Evolutionary conservation across 371 early-diverging fungal species (phyloP), one percentile per base, ranked within the genome.

Genomic region (Mycotypha africana): DNA sequence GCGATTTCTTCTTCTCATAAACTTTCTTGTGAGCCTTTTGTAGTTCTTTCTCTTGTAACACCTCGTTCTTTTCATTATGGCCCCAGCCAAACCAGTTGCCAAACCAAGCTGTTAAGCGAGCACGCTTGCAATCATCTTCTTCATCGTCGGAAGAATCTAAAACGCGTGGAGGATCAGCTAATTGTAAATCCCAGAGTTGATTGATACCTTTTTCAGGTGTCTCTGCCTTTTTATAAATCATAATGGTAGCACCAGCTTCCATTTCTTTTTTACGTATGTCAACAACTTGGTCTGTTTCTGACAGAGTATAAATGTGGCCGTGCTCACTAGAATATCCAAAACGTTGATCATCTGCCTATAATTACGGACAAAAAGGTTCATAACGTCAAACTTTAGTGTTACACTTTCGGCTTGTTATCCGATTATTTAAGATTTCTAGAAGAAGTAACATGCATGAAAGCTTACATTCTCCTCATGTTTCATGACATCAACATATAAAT

Each of bases 1-100:
- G 48, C 15, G 68, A 59, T 25, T 62, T 65, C 25, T 67, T 67
- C 42, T 62, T 65, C 30, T 65, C 56, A 26, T 73, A 69, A 1
- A 69, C 65, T 49, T 73, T 67, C 25, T 64, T 46, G 36, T 69
- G 70, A 12, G 74, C 74, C 26, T 62, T 52, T 17, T 62, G 25
- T 21, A 73, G 39, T 4, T 61, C 60, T 9, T 64, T 47, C 25
- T 71, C 72, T 14, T 58, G 41, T 31, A 71, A 50, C 3, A 61
- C 28, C 0, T 54, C 58, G 2, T 58, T 53, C 48, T 67, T 62
- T 4, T 53, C 32, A 31, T 57, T 41, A 11, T 56, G 35, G 4
- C 56, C 60, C 67, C 67, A 67, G 4, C 72, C 72, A n/a, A 42
- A 41, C 67, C 67, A 71, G 43, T 45, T 65, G 31, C 67, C 72